These are phyloP conservation scores for Apiospora arundinis DNA, from an alignment of 2,329 filamentous ascomycete species.

Conservation along the genomic window DNA sequence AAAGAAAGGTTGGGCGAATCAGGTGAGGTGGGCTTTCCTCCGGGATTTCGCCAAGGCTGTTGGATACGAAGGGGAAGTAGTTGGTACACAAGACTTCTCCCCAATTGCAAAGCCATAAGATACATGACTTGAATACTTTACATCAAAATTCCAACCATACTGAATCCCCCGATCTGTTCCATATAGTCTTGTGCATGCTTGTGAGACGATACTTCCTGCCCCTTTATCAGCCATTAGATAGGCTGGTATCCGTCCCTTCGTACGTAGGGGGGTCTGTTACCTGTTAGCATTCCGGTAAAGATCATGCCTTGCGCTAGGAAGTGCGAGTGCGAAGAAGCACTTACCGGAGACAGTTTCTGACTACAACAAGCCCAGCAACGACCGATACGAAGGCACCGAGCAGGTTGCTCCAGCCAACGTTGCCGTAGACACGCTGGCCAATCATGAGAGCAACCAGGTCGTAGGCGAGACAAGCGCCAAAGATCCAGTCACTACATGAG, in stretches of 20 bases:
- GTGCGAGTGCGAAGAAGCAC: background rate
- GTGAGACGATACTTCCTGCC: background rate
- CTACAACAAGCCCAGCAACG: slow-evolving; percentile 58
- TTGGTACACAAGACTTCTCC: slow-evolving; percentile 29
- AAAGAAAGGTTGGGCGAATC: slow-evolving; percentile 51
- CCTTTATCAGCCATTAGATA: slow-evolving; percentile 15
- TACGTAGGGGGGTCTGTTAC: slow-evolving; percentile 27
- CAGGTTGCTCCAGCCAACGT: slow-evolving; percentile 55
- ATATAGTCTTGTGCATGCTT: too few relatives aligned
- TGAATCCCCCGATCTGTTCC: background rate
- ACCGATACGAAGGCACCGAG: slow-evolving; percentile 58
- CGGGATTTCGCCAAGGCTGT: slow-evolving; percentile 54
- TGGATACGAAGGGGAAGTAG: slow-evolving; percentile 36
- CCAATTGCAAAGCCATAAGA: background rate
- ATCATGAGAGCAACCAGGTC: slow-evolving; percentile 60
- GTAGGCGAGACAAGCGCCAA: slow-evolving; percentile 64
- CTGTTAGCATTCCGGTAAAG: background rate
- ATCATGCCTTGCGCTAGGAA: too few relatives aligned
- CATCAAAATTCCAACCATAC: background rate
- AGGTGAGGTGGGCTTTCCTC: slow-evolving; percentile 56
- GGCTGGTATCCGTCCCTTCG: slow-evolving; percentile 22
- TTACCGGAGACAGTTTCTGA: slow-evolving; percentile 60
- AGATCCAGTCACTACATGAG: slow-evolving; percentile 63
- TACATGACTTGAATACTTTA: background rate
- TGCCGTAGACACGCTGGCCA: slow-evolving; percentile 54